These are phyloP conservation scores for Bipolaris bicolor DNA, from an alignment of 2,329 filamentous ascomycete genomes.

Conservation along the genomic window DNA sequence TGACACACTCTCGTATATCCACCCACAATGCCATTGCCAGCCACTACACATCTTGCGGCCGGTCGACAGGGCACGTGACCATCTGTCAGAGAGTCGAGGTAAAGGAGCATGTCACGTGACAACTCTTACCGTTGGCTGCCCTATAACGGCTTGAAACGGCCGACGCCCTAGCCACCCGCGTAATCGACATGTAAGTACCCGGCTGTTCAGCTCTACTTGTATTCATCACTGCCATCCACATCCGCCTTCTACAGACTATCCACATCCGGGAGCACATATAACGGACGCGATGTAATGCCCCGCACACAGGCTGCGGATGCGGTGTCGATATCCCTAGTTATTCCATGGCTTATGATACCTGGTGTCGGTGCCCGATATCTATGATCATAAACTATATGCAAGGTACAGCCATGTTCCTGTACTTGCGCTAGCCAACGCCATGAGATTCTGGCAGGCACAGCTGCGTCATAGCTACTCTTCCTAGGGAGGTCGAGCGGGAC, in stretches of 20 bases:
- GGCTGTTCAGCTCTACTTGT: background rate
- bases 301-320: background rate
- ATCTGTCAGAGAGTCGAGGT: background rate
- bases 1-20: background rate
- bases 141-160: slow-evolving; percentile 15
- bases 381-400: slow-evolving; percentile 10
- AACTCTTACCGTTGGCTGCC: slow-evolving; percentile 2
- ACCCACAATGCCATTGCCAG: background rate
- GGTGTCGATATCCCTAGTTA: background rate
- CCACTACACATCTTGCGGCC: background rate
- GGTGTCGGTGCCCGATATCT: background rate
- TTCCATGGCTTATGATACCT: slow-evolving; percentile 5
- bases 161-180: slow-evolving; percentile 13
- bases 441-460: slow-evolving; percentile 9
- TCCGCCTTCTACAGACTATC: background rate
- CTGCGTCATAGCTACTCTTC: slow-evolving; percentile 15
- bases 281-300: background rate
- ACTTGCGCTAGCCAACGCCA: slow-evolving; percentile 13
- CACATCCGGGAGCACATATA: background rate
- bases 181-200: slow-evolving; percentile 6
- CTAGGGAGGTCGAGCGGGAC: slow-evolving; percentile 8
- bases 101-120: background rate
- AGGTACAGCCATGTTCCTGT: slow-evolving; percentile 13
- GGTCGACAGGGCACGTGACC: background rate
- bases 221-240: background rate